Conservation (phyloP, 257 asterid species). For the Coffea canephora region DNA sequence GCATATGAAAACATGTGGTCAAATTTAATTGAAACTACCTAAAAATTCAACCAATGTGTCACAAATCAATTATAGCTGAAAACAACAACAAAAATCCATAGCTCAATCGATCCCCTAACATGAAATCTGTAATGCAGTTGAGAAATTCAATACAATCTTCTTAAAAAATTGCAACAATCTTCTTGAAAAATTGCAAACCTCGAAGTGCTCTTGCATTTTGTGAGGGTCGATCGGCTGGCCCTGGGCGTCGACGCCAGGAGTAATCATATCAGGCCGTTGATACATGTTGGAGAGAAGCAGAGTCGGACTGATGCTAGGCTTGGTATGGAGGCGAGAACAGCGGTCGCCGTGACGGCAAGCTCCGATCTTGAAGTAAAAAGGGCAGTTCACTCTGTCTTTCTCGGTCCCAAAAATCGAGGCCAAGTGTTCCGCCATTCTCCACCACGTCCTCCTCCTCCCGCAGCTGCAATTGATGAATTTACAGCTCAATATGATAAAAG, state of each 20-base stretch:
- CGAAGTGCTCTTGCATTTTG: conserved; percentile 83
- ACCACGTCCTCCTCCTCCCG: not conserved
- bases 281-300: conserved; percentile 86
- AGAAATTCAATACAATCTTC: not conserved
- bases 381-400: conserved; percentile 91
- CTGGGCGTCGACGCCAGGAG: conserved; percentile 92
- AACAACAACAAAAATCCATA: not conserved
- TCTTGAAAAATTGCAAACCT: conserved; percentile 37
- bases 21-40: too few relatives aligned
- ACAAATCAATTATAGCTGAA: not conserved
- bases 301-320: conserved; percentile 91
- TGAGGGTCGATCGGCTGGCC: conserved; percentile 82
- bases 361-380: conserved; percentile 94
- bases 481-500: conserved; percentile 16
- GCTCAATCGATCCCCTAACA: not conserved
- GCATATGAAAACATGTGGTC: not conserved
- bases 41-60: not conserved
- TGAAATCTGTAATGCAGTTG: not conserved
- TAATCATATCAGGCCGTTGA: conserved; percentile 91
- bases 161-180: not conserved
- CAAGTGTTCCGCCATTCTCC: conserved; percentile 79
- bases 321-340: conserved; percentile 90
- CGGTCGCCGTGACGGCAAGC: conserved; percentile 98
- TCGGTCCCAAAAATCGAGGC: conserved; percentile 93
- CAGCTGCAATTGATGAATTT: conserved; percentile 5